A percentile compares a stretch with the other conserved stretches of the same genome.
These are phyloP conservation scores for Cytospora paraplurivora DNA, from an alignment of 2,329 filamentous ascomycete genomes.

Conservation along the genomic window DNA sequence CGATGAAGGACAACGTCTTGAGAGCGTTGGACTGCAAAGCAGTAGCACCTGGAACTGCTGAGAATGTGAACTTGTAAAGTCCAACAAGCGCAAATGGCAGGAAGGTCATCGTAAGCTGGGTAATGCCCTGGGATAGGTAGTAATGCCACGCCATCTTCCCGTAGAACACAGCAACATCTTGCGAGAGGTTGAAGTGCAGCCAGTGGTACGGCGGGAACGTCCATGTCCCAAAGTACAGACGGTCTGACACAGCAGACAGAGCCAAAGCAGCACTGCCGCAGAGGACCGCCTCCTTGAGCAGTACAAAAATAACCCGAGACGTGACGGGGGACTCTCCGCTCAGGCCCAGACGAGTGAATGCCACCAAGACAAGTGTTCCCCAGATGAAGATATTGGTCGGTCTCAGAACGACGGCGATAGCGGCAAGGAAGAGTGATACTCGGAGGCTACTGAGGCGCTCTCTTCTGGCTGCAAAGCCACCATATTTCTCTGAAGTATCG, in stretches of 20 bases:
- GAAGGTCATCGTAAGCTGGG: constrained; percentile 80
- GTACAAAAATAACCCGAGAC: constrained; percentile 47
- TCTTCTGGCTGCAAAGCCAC: constrained; percentile 19
- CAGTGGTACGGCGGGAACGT: constrained; percentile 87
- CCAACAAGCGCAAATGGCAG: constrained; percentile 74
- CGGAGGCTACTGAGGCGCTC: constrained; percentile 49
- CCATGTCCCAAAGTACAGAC: constrained; percentile 80
- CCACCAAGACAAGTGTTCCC: constrained; percentile 61
- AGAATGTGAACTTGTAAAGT: constrained; percentile 54
- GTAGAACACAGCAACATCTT: constrained; percentile 90
- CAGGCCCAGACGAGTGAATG: constrained; percentile 46
- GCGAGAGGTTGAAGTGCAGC: constrained; percentile 86
- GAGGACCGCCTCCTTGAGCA: constrained; percentile 65
- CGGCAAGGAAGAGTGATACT: constrained; percentile 72
- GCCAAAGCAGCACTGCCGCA: constrained; percentile 65
- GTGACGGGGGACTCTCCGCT: constrained; percentile 46
- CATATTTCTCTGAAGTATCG: constrained; percentile 37
- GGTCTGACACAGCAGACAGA: constrained; percentile 69
- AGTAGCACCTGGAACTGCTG: constrained; percentile 40
- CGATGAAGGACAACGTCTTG: constrained; percentile 58
- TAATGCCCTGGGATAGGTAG: constrained; percentile 87
- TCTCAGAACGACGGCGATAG: constrained; percentile 79
- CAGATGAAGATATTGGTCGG: constrained; percentile 91
- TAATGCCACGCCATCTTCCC: constrained; percentile 90
- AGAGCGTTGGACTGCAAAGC: constrained; percentile 46